Conservation (phyloP, 1,139 yeast species). For the Yamadazyma sp. region DNA sequence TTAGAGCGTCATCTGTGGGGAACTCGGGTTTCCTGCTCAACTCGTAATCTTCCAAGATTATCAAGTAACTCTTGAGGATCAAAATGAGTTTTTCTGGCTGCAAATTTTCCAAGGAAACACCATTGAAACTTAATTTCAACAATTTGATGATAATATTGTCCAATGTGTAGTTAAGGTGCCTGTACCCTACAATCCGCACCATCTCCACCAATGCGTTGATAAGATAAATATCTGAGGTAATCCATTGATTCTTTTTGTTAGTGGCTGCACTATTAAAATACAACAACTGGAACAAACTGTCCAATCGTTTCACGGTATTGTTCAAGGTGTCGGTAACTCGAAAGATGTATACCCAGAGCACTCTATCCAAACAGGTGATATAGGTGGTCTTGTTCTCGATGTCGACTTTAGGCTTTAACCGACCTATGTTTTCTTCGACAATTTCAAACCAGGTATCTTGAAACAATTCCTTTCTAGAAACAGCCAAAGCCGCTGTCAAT, state of each 20-base stretch:
- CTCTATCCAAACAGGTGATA: conserved; percentile 65
- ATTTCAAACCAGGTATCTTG: conserved; percentile 71
- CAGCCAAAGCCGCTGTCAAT: conserved; percentile 74
- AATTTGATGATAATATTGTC: conserved; percentile 73
- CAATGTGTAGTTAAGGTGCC: conserved; percentile 74
- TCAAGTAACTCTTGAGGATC: conserved; percentile 69
- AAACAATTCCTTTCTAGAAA: conserved; percentile 78
- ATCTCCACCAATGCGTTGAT: conserved; percentile 69
- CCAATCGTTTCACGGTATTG: conserved; percentile 65
- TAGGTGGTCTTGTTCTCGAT: conserved; percentile 60
- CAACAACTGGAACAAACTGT: conserved; percentile 53
- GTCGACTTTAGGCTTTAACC: conserved; percentile 39
- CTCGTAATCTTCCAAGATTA: conserved; percentile 62
- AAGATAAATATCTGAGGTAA: conserved; percentile 59
- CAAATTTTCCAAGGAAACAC: conserved; percentile 57
- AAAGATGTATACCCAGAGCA: conserved; percentile 87
- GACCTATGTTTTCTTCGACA: conserved; percentile 50
- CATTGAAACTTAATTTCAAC: conserved; percentile 54
- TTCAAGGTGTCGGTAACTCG: conserved; percentile 87
- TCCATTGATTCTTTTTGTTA: conserved; percentile 70
- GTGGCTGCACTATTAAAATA: conserved; percentile 45
- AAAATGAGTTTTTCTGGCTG: conserved; percentile 71
- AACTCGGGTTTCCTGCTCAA: conserved; percentile 64
- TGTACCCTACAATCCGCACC: conserved; percentile 73
- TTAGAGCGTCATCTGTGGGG: conserved; percentile 63